Evolutionary conservation across 148 eudicot species (phyloP), one percentile per base, ranked within the genome.

Genomic region (Dysphania ambrosioides): DNA sequence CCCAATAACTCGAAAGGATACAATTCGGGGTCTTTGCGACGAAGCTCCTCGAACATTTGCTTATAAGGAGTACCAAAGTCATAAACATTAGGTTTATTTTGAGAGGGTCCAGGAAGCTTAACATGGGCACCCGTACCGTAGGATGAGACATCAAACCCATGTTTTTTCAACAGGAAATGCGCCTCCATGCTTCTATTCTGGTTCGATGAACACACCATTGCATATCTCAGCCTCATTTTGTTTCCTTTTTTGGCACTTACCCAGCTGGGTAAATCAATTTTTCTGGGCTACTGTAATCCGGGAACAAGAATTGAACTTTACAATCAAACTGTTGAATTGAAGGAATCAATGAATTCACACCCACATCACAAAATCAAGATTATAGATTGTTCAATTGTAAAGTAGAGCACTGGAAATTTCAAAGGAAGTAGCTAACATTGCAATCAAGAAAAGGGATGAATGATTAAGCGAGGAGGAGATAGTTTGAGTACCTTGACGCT

Each of bases 101-200:
- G 80, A 11, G 98, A 92, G 38, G 98, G 98, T 21, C 97, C 98
- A 38, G 97, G 98, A 41, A 92, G 93, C 86, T 95, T 95, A 56
- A 92, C 97, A 79, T 95, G 96, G 68, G 87, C 77, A 23, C 98
- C 97, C 10, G 97, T 95, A 0, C 98, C 98, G 70, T 95, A 95
- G 0, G 98, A 92, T 0, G 83, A 81, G n/a, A 95, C 97, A 72
- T 95, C 89, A 72, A 95, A 83, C 11, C 96, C 93, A 70, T 95
- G 92, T 47, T 83, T 84, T 83, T 95, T 89, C 47, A 92, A 83
- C 47, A 95, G 53, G 19, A 38, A 78, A 79, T 95, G 98, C 23
- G 97, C 89, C 68, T 95, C 98, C 98, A 95, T 95, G 78, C 98
- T 95, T 51, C 97, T 75, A 62, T 95, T 95, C 83, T 95, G 98